A percentile compares a stretch with the other conserved stretches of the same genome.
Conservation (phyloP, 441 rosid genomes). For the Viola pubescens region DNA sequence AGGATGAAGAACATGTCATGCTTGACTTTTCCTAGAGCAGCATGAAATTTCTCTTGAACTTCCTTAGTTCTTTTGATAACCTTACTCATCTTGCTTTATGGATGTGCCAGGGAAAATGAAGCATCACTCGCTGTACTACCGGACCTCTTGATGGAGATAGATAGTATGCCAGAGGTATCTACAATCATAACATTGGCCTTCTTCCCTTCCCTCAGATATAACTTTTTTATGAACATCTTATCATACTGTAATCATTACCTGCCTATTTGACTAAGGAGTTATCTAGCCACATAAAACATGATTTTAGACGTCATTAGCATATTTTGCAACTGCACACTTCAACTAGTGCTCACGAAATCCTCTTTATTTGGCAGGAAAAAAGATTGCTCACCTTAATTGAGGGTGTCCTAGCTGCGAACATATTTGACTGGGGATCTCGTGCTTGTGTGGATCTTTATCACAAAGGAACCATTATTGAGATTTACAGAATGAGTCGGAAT, state of each 20-base stretch:
- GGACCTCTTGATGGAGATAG: constrained; percentile 81
- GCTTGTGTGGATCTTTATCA: constrained; percentile 98
- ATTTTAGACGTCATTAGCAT: background rate
- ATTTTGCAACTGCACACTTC: constrained; percentile 3
- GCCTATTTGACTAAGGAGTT: background rate
- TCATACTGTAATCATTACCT: background rate
- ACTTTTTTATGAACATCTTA: too few relatives aligned
- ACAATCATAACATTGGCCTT: constrained; percentile 10
- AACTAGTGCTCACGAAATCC: constrained; percentile 10
- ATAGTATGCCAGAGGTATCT: constrained; percentile 72
- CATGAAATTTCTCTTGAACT: background rate
- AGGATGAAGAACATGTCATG: background rate
- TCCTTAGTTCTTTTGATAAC: background rate
- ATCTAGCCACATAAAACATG: background rate
- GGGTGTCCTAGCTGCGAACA: constrained; percentile 98
- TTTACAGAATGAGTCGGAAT: constrained; percentile 96
- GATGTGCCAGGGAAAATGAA: constrained; percentile 80
- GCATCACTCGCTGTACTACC: constrained; percentile 98
- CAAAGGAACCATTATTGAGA: constrained; percentile 94
- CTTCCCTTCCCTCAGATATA: constrained; percentile 3
- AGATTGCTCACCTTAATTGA: constrained; percentile 83
- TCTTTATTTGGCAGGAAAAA: constrained; percentile 51
- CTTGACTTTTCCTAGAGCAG: background rate
- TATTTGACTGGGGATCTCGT: constrained; percentile 99
- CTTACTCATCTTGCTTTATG: constrained; percentile 9